Evolutionary conservation across 441 rosid genomes (phyloP), one percentile per base, ranked within the genome.

Genomic region (Croton setiger): DNA sequence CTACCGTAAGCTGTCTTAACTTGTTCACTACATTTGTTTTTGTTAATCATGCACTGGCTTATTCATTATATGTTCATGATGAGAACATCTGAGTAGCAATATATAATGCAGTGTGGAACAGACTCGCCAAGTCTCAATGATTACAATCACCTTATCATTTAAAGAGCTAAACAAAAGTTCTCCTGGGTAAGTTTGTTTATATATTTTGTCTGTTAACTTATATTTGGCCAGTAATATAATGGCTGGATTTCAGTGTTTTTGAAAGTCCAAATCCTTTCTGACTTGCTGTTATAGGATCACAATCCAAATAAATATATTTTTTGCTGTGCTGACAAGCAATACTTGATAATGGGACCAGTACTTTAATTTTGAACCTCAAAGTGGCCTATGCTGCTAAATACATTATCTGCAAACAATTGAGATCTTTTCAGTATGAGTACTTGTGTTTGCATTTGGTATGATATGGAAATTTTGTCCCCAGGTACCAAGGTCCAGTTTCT

Each of bases 61-160:
- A 39, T 61, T 12, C 53, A 39, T 39, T 39, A 4, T 12, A 45
- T 45, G 44, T 37, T 45, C 33, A 9, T n/a, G 13, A 7, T 47
- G 4, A 27, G 20, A 47, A 47, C 20, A 33, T 68, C 43, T 68
- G 21, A 67, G 9, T 15, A 5, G 63, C 31, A 43, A 44, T 13
- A 5, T 82, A 11, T 83, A 62, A 48, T 84, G 80, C 89, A 94
- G 99, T 68, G 97, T 94, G 81, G 94, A 94, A 81, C 83, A 84
- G 88, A 90, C 94, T 66, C 91, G 98, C 51, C 91, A 87, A 69
- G 99, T 94, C 74, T 94, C 97, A 44, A 84, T 92, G 98, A 90
- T 94, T 69, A 84, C 99, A 57, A 82, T 94, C 71, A 88, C 96
- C 47, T 86, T 95, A 70, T 95, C 99, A 0, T 64, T 84, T 37